These are phyloP conservation scores for Sphaerobolus stellatus DNA, from an alignment of 1,284 basidiomycete genomes.

Conservation along the genomic window DNA sequence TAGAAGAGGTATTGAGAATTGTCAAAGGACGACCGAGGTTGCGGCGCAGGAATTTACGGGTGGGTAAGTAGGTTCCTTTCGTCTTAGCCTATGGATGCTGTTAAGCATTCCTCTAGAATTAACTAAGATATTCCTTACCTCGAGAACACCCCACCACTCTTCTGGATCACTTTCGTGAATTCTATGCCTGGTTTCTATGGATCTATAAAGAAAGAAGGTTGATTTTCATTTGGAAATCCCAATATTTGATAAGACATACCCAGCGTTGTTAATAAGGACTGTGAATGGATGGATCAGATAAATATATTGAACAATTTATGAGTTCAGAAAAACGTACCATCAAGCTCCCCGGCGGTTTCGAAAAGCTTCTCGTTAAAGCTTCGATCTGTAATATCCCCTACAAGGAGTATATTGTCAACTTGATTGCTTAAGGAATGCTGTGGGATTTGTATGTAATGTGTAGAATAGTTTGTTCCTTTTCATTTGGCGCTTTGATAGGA, in stretches of 20 bases:
- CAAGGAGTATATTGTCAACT: too few species aligned
- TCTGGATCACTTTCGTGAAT: background rate
- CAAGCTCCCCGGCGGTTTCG: background rate
- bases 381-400: background rate
- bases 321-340: background rate
- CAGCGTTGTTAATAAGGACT: conserved; percentile 1
- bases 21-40: background rate
- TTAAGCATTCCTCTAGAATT: too few species aligned
- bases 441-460: too few species aligned
- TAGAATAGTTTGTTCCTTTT: too few species aligned
- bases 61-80: background rate
- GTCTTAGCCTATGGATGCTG: background rate
- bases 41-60: background rate
- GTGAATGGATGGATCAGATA: background rate
- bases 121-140: background rate
- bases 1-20: background rate
- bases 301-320: background rate
- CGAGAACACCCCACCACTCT: background rate
- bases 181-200: background rate
- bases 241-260: background rate
- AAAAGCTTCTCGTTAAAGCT: background rate
- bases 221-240: background rate
- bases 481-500: too few species aligned
- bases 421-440: too few species aligned
- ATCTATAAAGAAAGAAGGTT: too few species aligned